These are phyloP conservation scores for Saccharomycopsis selenospora DNA, from an alignment of 805 yeast species.

Conservation along the genomic window DNA sequence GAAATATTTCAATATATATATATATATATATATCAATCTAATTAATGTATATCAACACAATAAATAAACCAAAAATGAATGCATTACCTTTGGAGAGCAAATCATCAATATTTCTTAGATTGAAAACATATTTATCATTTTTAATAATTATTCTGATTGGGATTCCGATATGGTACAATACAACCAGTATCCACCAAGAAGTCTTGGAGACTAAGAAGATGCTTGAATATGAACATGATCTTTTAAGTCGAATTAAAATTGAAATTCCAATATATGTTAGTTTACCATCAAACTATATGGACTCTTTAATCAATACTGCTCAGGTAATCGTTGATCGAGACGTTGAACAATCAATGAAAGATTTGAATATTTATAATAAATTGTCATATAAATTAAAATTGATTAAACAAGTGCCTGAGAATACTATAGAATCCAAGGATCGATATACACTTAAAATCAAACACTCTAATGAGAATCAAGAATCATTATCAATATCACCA, in stretches of 20 bases:
- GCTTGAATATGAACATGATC: slow-evolving; percentile 26
- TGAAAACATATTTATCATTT: slow-evolving; percentile 25
- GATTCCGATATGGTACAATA: slow-evolving; percentile 49
- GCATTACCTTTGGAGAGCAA: slow-evolving; percentile 13
- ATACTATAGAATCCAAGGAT: slow-evolving; percentile 23
- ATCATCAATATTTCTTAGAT: slow-evolving; percentile 17
- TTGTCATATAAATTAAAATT: slow-evolving; percentile 29
- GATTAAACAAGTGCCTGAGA: slow-evolving; percentile 21
- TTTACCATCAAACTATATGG: slow-evolving; percentile 29
- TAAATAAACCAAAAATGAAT: no score
- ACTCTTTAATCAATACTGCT: slow-evolving; percentile 28
- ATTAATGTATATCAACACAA: no score
- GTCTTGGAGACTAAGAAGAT: slow-evolving; percentile 45
- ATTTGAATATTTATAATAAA: slow-evolving; percentile 12
- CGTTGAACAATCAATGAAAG: slow-evolving; percentile 23
- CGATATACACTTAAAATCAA: slow-evolving; percentile 36
- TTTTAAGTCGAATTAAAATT: slow-evolving; percentile 27
- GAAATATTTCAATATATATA: no score
- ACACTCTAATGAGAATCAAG: slow-evolving; percentile 27
- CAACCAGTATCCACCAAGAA: slow-evolving; percentile 60
- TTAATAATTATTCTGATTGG: slow-evolving; percentile 36
- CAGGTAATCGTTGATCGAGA: slow-evolving; percentile 33
- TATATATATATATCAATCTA: no score
- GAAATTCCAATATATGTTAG: slow-evolving; percentile 40
- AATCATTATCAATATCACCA: slow-evolving; percentile 30